Evolutionary conservation across 345 rosid species (phyloP).

Genomic region (Cochlearia excelsa): DNA sequence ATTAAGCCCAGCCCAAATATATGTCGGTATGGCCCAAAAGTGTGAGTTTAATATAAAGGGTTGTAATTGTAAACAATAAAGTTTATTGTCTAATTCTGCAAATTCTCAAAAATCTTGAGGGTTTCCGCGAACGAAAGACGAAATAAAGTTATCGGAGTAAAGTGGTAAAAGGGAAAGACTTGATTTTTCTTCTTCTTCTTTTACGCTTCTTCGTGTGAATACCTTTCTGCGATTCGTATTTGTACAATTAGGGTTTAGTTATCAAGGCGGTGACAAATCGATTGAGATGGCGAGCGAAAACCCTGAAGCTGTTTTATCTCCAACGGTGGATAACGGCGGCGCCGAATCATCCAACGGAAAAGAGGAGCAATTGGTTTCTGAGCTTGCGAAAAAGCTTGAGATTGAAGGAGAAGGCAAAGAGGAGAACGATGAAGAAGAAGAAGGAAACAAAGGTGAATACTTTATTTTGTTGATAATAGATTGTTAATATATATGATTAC

Average conservation of each 20-base stretch:
- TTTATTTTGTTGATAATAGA: no score
- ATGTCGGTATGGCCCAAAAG: conserved; percentile 5
- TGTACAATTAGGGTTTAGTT: background rate
- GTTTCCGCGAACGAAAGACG: conserved; percentile 14
- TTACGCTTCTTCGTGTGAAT: background rate
- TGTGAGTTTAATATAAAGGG: background rate
- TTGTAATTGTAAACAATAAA: conserved; percentile 2
- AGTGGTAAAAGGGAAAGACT: conserved; percentile 14
- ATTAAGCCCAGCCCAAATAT: background rate
- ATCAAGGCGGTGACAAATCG: conserved; percentile 17
- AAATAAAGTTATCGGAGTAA: background rate
- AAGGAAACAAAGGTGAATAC: conserved; percentile 48
- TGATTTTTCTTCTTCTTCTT: conserved; percentile 16
- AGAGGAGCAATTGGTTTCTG: conserved; percentile 25
- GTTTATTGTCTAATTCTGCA: conserved; percentile 2
- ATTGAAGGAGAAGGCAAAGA: conserved; percentile 40
- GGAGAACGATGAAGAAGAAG: conserved; percentile 50
- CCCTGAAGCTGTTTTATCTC: conserved; percentile 35
- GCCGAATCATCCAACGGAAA: conserved; percentile 33
- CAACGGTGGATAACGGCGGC: conserved; percentile 35
- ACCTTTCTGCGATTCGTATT: background rate
- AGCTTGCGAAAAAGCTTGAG: conserved; percentile 36
- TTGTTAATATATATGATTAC: no score
- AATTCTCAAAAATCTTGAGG: conserved; percentile 13
- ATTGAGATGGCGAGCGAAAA: conserved; percentile 46